Conservation (phyloP, 148 eudicot genomes). For the Rhododendron ferrugineum region DNA sequence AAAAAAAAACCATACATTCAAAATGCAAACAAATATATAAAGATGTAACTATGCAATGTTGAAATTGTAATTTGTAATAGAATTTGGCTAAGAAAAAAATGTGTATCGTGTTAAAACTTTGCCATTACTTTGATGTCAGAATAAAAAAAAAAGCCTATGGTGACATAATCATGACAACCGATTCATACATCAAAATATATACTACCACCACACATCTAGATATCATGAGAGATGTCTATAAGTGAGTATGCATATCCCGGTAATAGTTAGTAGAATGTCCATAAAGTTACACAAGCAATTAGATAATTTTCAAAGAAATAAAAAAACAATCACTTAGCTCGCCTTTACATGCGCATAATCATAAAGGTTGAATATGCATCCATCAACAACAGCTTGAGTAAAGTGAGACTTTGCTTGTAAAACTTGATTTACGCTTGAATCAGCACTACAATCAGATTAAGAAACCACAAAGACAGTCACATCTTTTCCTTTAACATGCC, state of each 20-base stretch:
- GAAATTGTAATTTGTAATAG: no score
- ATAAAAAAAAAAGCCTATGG: no score
- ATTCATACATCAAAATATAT: not conserved
- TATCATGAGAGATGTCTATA: not conserved
- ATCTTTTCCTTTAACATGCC: not conserved
- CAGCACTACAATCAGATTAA: not conserved
- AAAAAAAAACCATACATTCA: no score
- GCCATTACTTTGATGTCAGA: no score
- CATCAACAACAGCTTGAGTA: slow-evolving; percentile 24
- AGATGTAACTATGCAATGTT: no score
- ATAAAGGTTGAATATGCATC: slow-evolving; percentile 8
- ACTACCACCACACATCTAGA: not conserved
- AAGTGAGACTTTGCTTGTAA: slow-evolving; percentile 28
- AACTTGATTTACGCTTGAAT: slow-evolving; percentile 8
- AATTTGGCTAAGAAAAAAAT: no score
- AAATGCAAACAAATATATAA: no score
- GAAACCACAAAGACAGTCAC: not conserved
- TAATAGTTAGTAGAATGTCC: not conserved
- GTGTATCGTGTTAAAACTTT: not conserved
- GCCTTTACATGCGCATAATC: slow-evolving; percentile 28
- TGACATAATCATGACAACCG: not conserved
- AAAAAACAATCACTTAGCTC: not conserved
- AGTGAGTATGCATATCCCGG: not conserved
- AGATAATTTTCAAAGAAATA: not conserved
- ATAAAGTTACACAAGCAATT: not conserved